These are phyloP conservation scores for Phytophthora cryptogea DNA, from an alignment of 352 stramenopile species.

Conservation along the genomic window DNA sequence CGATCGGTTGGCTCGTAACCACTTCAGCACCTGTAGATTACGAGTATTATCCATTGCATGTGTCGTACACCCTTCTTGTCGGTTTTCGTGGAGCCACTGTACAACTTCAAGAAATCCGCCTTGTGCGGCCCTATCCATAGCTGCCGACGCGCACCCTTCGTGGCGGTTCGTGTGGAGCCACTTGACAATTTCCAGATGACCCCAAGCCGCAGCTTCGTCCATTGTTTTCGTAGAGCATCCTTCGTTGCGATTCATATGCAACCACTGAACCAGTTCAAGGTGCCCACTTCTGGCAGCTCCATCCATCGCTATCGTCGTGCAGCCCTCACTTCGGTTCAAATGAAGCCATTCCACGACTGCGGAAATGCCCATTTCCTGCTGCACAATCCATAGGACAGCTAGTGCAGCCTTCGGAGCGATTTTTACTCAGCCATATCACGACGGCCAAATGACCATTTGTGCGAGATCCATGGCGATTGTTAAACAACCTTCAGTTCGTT, in stretches of 20 bases:
- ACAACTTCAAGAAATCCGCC: conserved; percentile 2
- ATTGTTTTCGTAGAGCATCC: conserved; percentile 17
- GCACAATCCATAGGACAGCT: not conserved
- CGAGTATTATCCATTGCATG: conserved; percentile 11
- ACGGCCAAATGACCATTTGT: not conserved
- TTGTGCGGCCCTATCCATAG: conserved; percentile 12
- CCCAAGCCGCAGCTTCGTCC: not conserved
- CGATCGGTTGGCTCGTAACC: conserved; percentile 3
- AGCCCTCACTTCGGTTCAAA: conserved; percentile 2
- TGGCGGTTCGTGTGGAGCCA: conserved; percentile 14
- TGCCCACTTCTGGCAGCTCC: not conserved
- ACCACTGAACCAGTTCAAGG: conserved; percentile 3
- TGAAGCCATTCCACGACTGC: conserved; percentile 6
- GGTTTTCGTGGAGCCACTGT: conserved; percentile 3
- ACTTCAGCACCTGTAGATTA: conserved; percentile 6
- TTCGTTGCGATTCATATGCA: conserved; percentile 1
- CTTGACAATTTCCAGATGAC: conserved; percentile 5
- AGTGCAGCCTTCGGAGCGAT: not conserved
- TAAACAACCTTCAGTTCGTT: too few relatives aligned
- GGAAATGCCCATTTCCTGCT: not conserved
- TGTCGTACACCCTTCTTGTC: not conserved
- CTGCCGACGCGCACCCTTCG: conserved; percentile 14
- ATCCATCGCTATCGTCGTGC: conserved; percentile 7
- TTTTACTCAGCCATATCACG: not conserved
- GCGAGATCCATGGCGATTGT: too few relatives aligned